Evolutionary conservation across 2,329 filamentous ascomycete genomes (phyloP), one percentile per base, ranked within the genome.

Genomic region (Venturia aucupariae): DNA sequence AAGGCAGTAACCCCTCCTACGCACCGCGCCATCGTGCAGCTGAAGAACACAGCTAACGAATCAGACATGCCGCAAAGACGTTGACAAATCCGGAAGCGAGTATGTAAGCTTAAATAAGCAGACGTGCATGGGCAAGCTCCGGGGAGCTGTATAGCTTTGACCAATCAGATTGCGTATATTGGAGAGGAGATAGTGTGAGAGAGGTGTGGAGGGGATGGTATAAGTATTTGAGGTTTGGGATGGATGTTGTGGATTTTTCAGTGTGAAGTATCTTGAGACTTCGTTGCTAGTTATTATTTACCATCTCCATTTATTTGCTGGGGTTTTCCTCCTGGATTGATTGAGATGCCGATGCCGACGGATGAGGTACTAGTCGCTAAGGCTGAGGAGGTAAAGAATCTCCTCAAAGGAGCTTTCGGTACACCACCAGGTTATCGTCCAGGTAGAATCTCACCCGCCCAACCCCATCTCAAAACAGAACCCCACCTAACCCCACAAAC

Each of bases 331-430:
- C 15, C 8, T 17, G 3, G 8, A 24, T 4, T 10, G 3, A 38
- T 42, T 22, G 69, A 13, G 10, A 75, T 75, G 73, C 73, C 73
- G 67, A 69, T 75, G 62, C 70, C 73, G 15, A 55, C 67, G 15
- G 68, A 74, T 38, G 2, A 67, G 0, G 59, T 70, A 44, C 65
- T 70, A 60, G 60, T 73, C 3, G 68, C 73, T 55, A 74, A 71
- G 3, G 71, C 68, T 63, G 69, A 71, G 30, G 70, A 70, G 4
- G 70, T 75, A 35, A 69, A 75, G 19, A 65, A 61, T 57, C 65
- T 68, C 3, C 68, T 75, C 30, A 70, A 71, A 46, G 65, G 64
- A 8, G 71, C 69, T 35, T 70, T 71, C 30, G 68, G 69, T 27
- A 67, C 64, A 13, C 66, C 66, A 17, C 67, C 65, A 13, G 68